These are phyloP conservation scores for Pseudogymnoascus sp. DNA, from an alignment of 2,329 filamentous ascomycete species.

Conservation along the genomic window DNA sequence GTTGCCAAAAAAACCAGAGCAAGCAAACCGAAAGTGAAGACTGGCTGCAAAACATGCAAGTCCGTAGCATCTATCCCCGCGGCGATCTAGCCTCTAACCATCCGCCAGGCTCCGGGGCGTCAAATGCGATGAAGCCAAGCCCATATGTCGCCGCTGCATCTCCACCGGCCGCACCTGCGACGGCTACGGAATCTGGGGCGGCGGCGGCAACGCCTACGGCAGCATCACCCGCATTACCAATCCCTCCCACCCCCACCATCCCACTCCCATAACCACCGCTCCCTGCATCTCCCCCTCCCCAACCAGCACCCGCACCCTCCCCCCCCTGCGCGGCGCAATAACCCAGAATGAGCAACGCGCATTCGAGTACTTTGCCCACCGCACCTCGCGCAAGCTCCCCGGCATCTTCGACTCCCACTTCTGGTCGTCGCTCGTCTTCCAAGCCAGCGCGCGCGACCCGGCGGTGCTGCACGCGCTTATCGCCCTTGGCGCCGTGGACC, in stretches of 20 bases:
- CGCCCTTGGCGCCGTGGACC: slow-evolving; percentile 35
- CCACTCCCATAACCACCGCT: slow-evolving; percentile 20
- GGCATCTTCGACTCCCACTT: slow-evolving; percentile 31
- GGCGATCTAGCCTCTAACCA: slow-evolving; percentile 14
- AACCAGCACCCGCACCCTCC: slow-evolving; percentile 30
- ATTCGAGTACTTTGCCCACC: slow-evolving; percentile 41
- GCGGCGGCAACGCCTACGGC: slow-evolving; percentile 11
- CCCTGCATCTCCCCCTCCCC: slow-evolving; percentile 34
- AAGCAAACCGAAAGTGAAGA: slow-evolving; percentile 32
- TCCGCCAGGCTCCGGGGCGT: slow-evolving; percentile 43
- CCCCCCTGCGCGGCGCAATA: slow-evolving; percentile 25
- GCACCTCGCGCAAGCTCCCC: slow-evolving; percentile 35
- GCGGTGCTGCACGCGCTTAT: slow-evolving; percentile 32
- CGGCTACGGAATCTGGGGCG: slow-evolving; percentile 33
- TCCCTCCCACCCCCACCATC: slow-evolving; percentile 13
- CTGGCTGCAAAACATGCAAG: slow-evolving; percentile 37
- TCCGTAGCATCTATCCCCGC: slow-evolving; percentile 18
- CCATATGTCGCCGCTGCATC: slow-evolving; percentile 43
- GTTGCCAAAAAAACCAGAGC: not conserved
- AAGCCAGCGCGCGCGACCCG: slow-evolving; percentile 31
- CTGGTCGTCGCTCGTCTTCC: slow-evolving; percentile 34
- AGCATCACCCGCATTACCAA: slow-evolving; percentile 7
- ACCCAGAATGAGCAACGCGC: slow-evolving; percentile 30
- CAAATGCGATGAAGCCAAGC: slow-evolving; percentile 49
- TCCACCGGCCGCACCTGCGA: slow-evolving; percentile 35